Conservation (phyloP, 495 filamentous ascomycete genomes). For the Penicillium soppii region DNA sequence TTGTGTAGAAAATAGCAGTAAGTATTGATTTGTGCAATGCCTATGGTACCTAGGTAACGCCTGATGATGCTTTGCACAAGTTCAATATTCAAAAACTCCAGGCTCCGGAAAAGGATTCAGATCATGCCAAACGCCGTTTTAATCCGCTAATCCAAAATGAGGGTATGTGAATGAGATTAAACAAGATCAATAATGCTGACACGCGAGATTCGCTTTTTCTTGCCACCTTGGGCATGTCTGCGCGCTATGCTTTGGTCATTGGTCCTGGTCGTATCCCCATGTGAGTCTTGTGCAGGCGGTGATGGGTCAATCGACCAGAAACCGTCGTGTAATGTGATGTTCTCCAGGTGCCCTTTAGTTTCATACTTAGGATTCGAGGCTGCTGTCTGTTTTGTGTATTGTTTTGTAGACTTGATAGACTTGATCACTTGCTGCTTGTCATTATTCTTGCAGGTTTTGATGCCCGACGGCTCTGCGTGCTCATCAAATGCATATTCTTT, state of each 20-base stretch:
- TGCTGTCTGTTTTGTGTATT: not conserved
- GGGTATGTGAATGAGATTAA: conserved; percentile 14
- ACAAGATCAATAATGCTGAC: conserved; percentile 41
- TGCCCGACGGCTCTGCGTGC: not conserved
- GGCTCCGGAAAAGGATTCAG: not conserved
- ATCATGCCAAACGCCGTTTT: not conserved
- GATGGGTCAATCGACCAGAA: conserved; percentile 34
- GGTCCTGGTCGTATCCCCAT: not conserved
- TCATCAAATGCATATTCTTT: not conserved
- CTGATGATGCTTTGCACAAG: not conserved
- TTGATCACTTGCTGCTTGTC: not conserved
- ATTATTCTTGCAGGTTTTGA: not conserved
- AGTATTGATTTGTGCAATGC: not conserved
- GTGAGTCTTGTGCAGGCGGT: not conserved
- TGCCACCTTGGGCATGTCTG: conserved; percentile 6
- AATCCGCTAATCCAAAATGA: not conserved
- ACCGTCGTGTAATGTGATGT: conserved; percentile 27
- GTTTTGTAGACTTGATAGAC: not conserved
- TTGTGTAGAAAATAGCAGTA: too few relatives aligned
- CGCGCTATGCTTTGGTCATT: not conserved
- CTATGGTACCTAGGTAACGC: not conserved
- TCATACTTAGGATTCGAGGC: not conserved
- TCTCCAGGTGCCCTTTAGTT: conserved; percentile 27
- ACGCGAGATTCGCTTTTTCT: conserved; percentile 36
- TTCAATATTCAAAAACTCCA: not conserved